Evolutionary conservation across 192 early-diverging fungal species (phyloP), one percentile per base, ranked within the genome.

Genomic region (Diversispora epigaea): DNA sequence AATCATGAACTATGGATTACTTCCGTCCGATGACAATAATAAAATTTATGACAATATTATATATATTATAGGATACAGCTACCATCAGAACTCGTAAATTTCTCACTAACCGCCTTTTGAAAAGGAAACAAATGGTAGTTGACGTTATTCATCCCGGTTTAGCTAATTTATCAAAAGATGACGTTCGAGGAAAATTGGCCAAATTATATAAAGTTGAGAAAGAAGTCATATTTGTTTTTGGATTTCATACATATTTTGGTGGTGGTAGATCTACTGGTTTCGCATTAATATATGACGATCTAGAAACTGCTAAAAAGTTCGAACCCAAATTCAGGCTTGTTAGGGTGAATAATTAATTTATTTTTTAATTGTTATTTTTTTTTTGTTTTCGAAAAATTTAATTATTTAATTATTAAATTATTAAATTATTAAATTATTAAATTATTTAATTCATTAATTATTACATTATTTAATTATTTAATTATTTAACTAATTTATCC

Each of bases 291-390:
- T 96, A 98, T 91, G 95, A 97, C 85, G 87, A 89, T 77, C 81
- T 96, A 78, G 95, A 97, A 74, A 84, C 93, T 71, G 90, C 91
- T 80, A 97, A 96, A 93, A 97, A 97, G 91, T 94, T 98, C 81
- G 97, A 99, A 90, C 97, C 97, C 84, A 99, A 98, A 90, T 93
- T 93, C 92, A 90, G 97, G 79, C 90, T 96, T 71, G 88, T 91
- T 64, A 87, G 97, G 87, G 92, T 85, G 79, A 68, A 77, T 84
- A 68, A 54, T 54, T 39, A 44, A 6, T 22, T 8, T 57, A 15
- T 32, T 47, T 22, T 32, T 54, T 68, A n/a, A 1, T 32, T 43
- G 43, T 56, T 67, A 44, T 12, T 44, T 49, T 43, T 41, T 49
- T 47, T 50, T 7, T 61, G n/a, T 64, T 5, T 52, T 32, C 44